Evolutionary conservation across 371 early-diverging fungal genomes (phyloP), one percentile per base, ranked within the genome.

Genomic region (Circinella minor): DNA sequence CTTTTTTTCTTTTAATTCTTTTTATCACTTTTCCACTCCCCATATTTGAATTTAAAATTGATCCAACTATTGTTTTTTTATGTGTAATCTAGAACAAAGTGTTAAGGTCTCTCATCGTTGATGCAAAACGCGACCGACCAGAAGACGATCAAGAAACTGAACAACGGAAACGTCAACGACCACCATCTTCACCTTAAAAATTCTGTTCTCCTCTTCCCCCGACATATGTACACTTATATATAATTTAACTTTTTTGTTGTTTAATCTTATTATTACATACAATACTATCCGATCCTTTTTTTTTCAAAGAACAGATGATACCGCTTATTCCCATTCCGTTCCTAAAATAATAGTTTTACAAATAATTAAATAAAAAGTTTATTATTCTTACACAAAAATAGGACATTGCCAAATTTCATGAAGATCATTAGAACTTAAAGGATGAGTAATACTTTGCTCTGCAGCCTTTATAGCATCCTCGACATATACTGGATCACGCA

Each of bases 401-500:
- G 81, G 81, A 64, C 81, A 78, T 51, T 61, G 65, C 78, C 78
- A 81, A 17, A 81, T 63, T 69, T 73, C 76, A 39, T 77, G 70
- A 4, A 77, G 37, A 39, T 78, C 77, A 39, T 78, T 76, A 4
- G 69, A 55, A 10, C 75, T 71, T 18, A 75, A 36, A 1, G 76
- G 73, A 15, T 69, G n/a, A 17, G 61, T 39, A 15, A 55, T 15
- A 47, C 54, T 62, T 39, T 60, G 46, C 7, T 71, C 39, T 1
- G 73, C 74, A n/a, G 83, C 85, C 57, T 74, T 54, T 43, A 87
- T 34, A 0, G 88, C 88, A 69, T 89, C 92, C 11, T 85, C 72
- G 0, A 93, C 91, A 78, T 93, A 91, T 1, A 76, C 71, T 3
- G 77, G 81, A 34, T 81, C 81, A 55, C 90, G 76, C 92, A 91